Evolutionary conservation across 306 rosid genomes (phyloP).

Genomic region (Casuarina equisetifolia): DNA sequence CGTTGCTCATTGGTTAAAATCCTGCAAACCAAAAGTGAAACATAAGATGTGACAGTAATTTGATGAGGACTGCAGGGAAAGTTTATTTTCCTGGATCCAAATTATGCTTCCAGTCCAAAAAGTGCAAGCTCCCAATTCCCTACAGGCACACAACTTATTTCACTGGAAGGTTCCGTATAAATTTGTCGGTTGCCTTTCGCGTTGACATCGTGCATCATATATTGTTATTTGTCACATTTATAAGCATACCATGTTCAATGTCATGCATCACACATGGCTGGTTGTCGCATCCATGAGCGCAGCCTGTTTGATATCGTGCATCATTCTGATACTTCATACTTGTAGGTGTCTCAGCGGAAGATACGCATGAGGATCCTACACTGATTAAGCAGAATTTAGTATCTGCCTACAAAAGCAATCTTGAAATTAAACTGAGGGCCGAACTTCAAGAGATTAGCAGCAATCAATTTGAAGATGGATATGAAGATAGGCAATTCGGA

Average conservation of each 20-base stretch:
- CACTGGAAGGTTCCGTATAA: too few relatives aligned
- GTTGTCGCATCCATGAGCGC: too few relatives aligned
- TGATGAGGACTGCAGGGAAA: too few relatives aligned
- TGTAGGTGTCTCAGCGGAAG: slow-evolving; percentile 51
- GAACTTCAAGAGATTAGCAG: slow-evolving; percentile 28
- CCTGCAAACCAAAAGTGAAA: too few relatives aligned
- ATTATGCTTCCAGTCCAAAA: not conserved
- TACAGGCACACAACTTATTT: too few relatives aligned
- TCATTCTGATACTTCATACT: not conserved
- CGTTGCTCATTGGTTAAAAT: too few relatives aligned
- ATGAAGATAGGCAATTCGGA: slow-evolving; percentile 31
- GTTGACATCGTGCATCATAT: too few relatives aligned
- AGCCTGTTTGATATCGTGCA: not conserved
- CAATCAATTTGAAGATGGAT: slow-evolving; percentile 15
- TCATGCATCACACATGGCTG: too few relatives aligned
- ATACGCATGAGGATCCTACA: slow-evolving; percentile 29
- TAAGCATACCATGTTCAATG: too few relatives aligned
- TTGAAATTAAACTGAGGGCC: slow-evolving; percentile 32
- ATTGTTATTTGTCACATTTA: too few relatives aligned
- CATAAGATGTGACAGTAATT: not conserved
- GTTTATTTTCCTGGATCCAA: not conserved
- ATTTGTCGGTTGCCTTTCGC: too few relatives aligned
- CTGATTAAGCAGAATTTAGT: slow-evolving; percentile 42
- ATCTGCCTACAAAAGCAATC: slow-evolving; percentile 32
- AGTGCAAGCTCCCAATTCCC: too few relatives aligned